phyloP scores from a whole-genome alignment of 2,329 filamentous ascomycete genomes.

The Fusarium odoratissimum region DNA sequence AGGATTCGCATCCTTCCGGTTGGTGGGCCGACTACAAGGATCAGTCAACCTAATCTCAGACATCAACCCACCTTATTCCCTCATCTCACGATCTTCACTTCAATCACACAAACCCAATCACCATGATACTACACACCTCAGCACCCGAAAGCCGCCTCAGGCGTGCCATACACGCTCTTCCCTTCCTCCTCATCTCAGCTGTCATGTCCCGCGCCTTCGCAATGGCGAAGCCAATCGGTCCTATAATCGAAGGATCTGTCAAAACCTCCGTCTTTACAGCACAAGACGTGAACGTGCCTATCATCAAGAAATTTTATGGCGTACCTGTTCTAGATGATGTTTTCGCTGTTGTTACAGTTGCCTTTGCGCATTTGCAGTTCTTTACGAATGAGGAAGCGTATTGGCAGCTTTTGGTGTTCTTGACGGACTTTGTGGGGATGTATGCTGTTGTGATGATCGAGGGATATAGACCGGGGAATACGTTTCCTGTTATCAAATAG shows the following conservation, averaged over 20 bases:
- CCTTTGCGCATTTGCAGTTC: constrained; percentile 44
- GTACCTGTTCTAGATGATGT: constrained; percentile 37
- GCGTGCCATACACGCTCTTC: constrained; percentile 35
- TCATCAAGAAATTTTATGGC: constrained; percentile 38
- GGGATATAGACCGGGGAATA: constrained; percentile 33
- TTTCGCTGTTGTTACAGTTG: constrained; percentile 30
- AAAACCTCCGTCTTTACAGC: constrained; percentile 5
- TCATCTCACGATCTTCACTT: background rate
- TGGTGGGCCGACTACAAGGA: constrained; percentile 2
- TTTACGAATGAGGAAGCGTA: constrained; percentile 35
- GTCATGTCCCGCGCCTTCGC: constrained; percentile 38
- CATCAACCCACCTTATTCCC: background rate
- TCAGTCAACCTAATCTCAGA: background rate
- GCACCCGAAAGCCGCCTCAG: background rate
- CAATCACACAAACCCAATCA: background rate
- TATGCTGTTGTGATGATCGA: constrained; percentile 45
- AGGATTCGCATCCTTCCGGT: constrained; percentile 1
- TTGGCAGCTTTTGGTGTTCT: constrained; percentile 46
- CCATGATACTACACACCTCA: background rate
- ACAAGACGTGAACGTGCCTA: constrained; percentile 4
- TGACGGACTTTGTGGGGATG: constrained; percentile 45
- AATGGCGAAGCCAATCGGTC: constrained; percentile 36
- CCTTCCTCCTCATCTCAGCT: constrained; percentile 33
- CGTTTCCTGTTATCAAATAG: constrained; percentile 35
- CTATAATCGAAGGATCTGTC: constrained; percentile 11